Evolutionary conservation across 2,329 filamentous ascomycete species (phyloP).

Genomic region (Diplocarpon mali): DNA sequence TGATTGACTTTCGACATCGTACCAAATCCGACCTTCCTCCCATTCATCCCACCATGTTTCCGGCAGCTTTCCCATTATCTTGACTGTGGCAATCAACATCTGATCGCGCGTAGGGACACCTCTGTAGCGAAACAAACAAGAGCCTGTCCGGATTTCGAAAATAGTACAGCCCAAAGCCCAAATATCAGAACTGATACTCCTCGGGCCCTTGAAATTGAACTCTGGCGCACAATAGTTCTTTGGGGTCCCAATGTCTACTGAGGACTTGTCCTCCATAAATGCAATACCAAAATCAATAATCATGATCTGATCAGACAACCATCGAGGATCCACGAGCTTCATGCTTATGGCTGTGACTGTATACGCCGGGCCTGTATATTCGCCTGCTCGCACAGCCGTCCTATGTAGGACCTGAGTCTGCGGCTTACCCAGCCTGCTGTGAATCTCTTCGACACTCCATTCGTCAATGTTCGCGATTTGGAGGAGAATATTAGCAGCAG

Average conservation of each 20-base stretch:
- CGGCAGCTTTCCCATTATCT: constrained; percentile 11
- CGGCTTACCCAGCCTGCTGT: constrained; percentile 11
- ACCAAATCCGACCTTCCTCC: constrained; percentile 12
- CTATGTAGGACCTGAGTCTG: constrained; percentile 6
- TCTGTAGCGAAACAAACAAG: constrained; percentile 9
- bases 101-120: constrained; percentile 9
- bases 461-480: constrained; percentile 15
- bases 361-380: constrained; percentile 6
- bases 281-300: constrained; percentile 17
- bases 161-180: constrained; percentile 17
- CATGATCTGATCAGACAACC: constrained; percentile 14
- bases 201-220: constrained; percentile 8
- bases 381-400: not conserved
- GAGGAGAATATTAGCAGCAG: constrained; percentile 13
- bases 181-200: constrained; percentile 12
- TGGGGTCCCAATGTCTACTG: constrained; percentile 10
- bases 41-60: constrained; percentile 11
- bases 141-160: constrained; percentile 14
- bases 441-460: constrained; percentile 9
- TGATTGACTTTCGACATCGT: constrained; percentile 1
- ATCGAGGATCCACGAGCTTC: constrained; percentile 11
- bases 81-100: constrained; percentile 9
- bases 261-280: constrained; percentile 5
- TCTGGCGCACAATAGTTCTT: constrained; percentile 15
- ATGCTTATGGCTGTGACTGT: constrained; percentile 11